Evolutionary conservation across 2,329 filamentous ascomycete genomes (phyloP), one percentile per base, ranked within the genome.

Genomic region (Calonectria crousiana): DNA sequence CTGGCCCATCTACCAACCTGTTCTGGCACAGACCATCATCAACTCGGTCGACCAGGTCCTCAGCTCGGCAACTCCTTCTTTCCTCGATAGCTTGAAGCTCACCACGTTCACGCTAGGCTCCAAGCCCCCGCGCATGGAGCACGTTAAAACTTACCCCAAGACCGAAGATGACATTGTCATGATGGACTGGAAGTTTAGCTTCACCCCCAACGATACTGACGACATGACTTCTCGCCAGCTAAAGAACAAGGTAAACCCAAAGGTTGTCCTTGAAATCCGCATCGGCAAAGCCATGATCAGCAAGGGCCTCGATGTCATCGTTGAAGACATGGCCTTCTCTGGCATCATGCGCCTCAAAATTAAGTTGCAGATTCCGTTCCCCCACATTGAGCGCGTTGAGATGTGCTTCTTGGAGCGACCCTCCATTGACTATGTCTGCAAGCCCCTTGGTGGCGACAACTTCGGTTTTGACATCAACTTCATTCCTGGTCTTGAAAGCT

Each of bases 131-230:
- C 93, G 97, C 36, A 91, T 99, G 88, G 97, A 99, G 86, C 96
- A 98, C 82, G 97, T 99, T 85, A 98, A 98, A 89, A 98, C 97
- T 0, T 98, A 99, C 80, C 96, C 96, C 72, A 98, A 97, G 85
- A 95, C 95, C 1, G 95, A 98, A 79, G 96, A 98, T 76, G 97
- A 99, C 82, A 93, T 96, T 73, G 95, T 99, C 52, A 91, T 98
- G 81, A 99, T 99, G 97, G 97, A 99, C 84, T 99, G 97, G 97
- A 98, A 98, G 82, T 99, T 99, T 86, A 98, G 96, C 89, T 99
- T 99, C 87, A 98, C 95, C 0, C 97, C 97, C 41, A 98, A 97
- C 78, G 97, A 99, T 84, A 94, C 92, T 3, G 93, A 94, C 78
- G 97, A 99, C 84, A 92, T 99, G 90, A 99, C 97, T 2, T 89